Percentiles rank a stretch among this genome's conserved stretches.
phyloP scores from a whole-genome alignment of 169 alveolate genomes.

The Cryptosporidium sp. region DNA sequence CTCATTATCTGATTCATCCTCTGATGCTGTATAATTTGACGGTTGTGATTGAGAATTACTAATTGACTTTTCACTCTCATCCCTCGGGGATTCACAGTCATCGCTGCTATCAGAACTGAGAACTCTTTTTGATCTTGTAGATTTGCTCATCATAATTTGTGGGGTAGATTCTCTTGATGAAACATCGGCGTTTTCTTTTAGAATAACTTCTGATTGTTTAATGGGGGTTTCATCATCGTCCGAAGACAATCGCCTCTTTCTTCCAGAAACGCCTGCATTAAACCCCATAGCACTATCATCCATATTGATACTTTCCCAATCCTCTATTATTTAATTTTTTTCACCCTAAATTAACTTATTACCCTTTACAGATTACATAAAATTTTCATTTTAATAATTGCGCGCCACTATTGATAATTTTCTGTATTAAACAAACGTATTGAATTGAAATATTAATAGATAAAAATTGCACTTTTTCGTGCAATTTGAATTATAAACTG shows the following conservation, averaged over 20 bases:
- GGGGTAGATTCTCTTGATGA: constrained; percentile 75
- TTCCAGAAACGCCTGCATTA: constrained; percentile 36
- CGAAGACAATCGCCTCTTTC: constrained; percentile 37
- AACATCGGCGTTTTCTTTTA: not conserved
- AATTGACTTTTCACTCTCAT: constrained; percentile 12
- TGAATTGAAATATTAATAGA: not conserved
- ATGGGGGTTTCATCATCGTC: constrained; percentile 35
- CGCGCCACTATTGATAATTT: not conserved
- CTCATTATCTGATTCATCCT: constrained; percentile 1
- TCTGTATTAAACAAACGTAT: not conserved
- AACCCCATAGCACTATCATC: constrained; percentile 48
- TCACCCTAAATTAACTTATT: constrained; percentile 2
- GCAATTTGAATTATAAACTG: not conserved
- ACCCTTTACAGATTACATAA: not conserved
- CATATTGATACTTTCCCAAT: constrained; percentile 3
- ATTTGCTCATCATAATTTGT: constrained; percentile 26
- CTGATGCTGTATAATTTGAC: constrained; percentile 18
- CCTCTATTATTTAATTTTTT: not conserved
- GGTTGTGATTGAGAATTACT: not conserved
- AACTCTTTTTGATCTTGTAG: constrained; percentile 63
- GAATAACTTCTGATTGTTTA: not conserved
- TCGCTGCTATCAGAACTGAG: constrained; percentile 44
- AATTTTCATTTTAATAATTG: not conserved
- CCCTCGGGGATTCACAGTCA: not conserved
- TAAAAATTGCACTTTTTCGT: not conserved